Conservation (phyloP, 1,284 basidiomycete genomes). For the Inonotus hispidus region DNA sequence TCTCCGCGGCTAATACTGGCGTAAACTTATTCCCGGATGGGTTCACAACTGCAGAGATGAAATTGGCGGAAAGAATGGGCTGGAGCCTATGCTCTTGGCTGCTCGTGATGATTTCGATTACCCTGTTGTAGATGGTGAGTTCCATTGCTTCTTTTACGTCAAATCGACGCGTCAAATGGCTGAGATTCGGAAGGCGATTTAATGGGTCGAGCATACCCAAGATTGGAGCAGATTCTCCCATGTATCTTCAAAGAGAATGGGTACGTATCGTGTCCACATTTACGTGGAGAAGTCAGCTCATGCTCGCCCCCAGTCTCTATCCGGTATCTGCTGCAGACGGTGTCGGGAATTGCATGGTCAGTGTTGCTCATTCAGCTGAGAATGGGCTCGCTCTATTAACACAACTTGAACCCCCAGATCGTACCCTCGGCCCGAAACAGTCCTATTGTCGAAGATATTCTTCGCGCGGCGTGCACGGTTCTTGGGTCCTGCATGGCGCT, state of each 20-base stretch:
- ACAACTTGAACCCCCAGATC: constrained; percentile 8
- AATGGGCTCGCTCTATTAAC: background rate
- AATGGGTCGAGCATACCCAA: constrained; percentile 45
- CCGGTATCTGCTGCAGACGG: constrained; percentile 44
- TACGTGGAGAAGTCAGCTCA: background rate
- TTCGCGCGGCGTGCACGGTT: constrained; percentile 28
- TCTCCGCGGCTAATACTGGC: background rate
- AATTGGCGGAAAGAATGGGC: constrained; percentile 56
- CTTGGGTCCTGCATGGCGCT: constrained; percentile 42
- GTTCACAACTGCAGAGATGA: constrained; percentile 31
- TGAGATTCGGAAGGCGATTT: constrained; percentile 34
- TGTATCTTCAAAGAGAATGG: constrained; percentile 20
- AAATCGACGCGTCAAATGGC: background rate
- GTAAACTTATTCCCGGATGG: background rate
- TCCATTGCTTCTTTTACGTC: constrained; percentile 22
- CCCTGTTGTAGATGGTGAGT: constrained; percentile 36
- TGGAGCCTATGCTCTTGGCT: constrained; percentile 45
- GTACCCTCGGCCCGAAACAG: constrained; percentile 18
- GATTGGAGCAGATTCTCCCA: constrained; percentile 16
- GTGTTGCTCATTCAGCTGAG: background rate
- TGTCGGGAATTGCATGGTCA: constrained; percentile 35
- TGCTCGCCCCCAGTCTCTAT: constrained; percentile 33
- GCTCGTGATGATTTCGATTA: constrained; percentile 28
- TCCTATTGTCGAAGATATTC: constrained; percentile 20
- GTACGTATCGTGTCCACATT: constrained; percentile 22